Evolutionary conservation across 495 filamentous ascomycete species (phyloP), one percentile per base, ranked within the genome.

Genomic region (Chaetomidium leptoderma): DNA sequence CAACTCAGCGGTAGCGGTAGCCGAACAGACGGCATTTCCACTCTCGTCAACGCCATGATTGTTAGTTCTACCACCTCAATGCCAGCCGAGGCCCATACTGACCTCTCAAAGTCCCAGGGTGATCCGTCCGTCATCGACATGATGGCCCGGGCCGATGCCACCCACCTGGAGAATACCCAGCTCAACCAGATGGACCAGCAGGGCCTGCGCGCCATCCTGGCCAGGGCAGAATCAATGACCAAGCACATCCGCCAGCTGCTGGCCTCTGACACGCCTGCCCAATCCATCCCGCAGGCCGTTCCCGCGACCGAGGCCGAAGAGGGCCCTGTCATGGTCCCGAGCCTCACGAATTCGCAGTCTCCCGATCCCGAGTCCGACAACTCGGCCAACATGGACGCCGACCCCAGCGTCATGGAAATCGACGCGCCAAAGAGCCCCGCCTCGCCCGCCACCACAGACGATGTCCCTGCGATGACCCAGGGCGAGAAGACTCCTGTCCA

Each of bases 1-100:
- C 72, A 79, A 47, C 67, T 86, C 24, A 64, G 73, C 24, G 50
- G 57, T 30, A 64, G 73, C 24, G 50, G 57, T 30, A 48, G 55
- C 36, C 68, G 66, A 1, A 54, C 57, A 11, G 64, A 68, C 30
- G 64, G 71, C 17, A 53, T 72, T 33, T 60, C 70, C 17, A 62
- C 70, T 27, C 66, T 80, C 23, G 59, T 74, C 42, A 64, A 76
- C 53, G 68, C 75, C 44, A 54, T 81, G 59, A 58, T 80, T 35
- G 76, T 78, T 69, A 55, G 76, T 74, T 33, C 44, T 19, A 27
- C 11, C 33, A 17, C 24, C 19, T 40, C 14, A 32, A 40, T 33
- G 65, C 57, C 26, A 21, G 59, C 17, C 42, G 29, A 4, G 8
- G 57, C 33, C 26, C 63, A 30, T 55, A 36, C 60, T 59, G 13